Base-by-base conservation (phyloP, 2,329 filamentous ascomycete species). In the Volutella citrinella region DNA sequence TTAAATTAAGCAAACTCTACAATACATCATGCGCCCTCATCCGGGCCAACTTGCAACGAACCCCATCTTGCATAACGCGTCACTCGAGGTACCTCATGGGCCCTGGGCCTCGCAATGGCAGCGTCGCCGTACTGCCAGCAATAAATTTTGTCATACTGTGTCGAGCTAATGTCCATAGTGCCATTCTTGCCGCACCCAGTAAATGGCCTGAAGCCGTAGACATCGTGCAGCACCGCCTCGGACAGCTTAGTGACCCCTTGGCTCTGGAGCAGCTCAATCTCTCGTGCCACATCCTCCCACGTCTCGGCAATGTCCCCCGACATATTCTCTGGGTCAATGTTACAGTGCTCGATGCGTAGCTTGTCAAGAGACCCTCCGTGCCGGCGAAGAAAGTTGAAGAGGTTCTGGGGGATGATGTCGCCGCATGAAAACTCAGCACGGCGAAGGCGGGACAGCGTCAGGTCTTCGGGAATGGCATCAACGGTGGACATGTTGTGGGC, bases 361-460 rank as follows among this genome's bases (percentile, higher is more conserved):
- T 12, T 21, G 7, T 37, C 25, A 9, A 37, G 21, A 0, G 35
- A 32, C 5, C 24, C 25, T 3, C 14, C 30, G 14, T 29, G 25
- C 7, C 17, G 35, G 12, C 16, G 19, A 7, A 37, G 19, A 7
- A 37, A 37, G 18, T 11, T 6, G 2, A 6, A 11, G 8, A 40
- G 14, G 4, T 22, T 17, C 13, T 29, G 14, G 13, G 20, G 10
- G 3, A 20, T 20, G 1, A 40, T 18, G 5, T 30, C 11, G 13
- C 37, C 28, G 29, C 37, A 40, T n/a, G n/a, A 10, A 12, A 40
- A 32, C 6, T 30, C 26, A 6, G 30, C 24, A 10, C 15, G 29
- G 4, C 29, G 25, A 2, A 40, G 19, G 4, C 21, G 25, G 5
- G 5, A 9, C 3, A 21, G 36, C 4, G 20, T 29, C 5, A 32